Base-by-base conservation (phyloP, 2,329 filamentous ascomycete genomes). In the Xylaria sp. region DNA sequence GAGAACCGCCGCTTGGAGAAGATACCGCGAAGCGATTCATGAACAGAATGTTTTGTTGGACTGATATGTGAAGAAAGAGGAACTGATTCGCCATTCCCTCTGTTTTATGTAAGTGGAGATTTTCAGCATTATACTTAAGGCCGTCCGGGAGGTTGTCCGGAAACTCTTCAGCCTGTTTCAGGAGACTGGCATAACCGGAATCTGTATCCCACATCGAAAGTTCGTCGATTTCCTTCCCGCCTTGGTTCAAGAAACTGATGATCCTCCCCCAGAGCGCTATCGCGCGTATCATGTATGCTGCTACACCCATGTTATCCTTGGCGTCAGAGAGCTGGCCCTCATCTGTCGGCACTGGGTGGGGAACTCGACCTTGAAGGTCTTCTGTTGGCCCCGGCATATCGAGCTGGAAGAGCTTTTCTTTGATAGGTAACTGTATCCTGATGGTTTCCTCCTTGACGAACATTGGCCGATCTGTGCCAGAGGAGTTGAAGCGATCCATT, bases 401-500 rank as follows among this genome's bases (percentile, higher is more conserved):
- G 78, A 97, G 90, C 72, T 95, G 91, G 76, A 97, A 98, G 72
- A 93, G 90, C 59, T 91, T 90, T 79, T 99, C 96, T 78, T 93
- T 94, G 75, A 98, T 92, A 0, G 96, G 96, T 28, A 99, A 83
- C 72, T 96, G 95, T 18, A 98, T 93, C 74, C 94, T 91, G 70
- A 98, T 88, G 65, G 93, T 93, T 73, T 96, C 93, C 79, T 98
- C 94, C 73, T 93, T 91, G 64, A 97, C 91, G 74, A 98, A 97
- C 63, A 94, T 93, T 23, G 96, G 96, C 46, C 95, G 88, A 76
- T 98, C 94, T 2, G 94, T 97, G 1, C 96, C 95, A 1, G 94
- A 98, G 0, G 95, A 98, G 81, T 97, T 98, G 84, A 98, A 98
- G 0, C 95, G 90, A 79, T 99, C 96, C 94, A 98, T 98, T 66